phyloP scores from a whole-genome alignment of 163 green algal genomes.

The Scenedesmus sp. region DNA sequence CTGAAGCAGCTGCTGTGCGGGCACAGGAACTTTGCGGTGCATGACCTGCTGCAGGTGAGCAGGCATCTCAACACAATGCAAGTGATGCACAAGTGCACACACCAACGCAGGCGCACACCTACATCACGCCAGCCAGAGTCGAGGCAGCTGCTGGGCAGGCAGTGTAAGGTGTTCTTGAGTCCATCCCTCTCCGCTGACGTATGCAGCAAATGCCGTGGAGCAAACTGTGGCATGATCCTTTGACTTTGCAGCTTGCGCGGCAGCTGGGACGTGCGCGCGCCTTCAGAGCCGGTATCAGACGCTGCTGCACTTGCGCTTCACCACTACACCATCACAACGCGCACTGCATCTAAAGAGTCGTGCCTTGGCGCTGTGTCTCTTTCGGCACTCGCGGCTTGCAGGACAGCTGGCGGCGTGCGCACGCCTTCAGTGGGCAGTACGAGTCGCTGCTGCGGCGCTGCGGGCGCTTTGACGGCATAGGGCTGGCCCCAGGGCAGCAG shows the following conservation, averaged over 20 bases:
- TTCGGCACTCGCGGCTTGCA: not conserved
- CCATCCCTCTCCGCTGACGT: not conserved
- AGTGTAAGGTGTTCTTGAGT: not conserved
- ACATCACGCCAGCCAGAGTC: no score
- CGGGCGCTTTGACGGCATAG: not conserved
- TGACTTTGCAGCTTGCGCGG: not conserved
- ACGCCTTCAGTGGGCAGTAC: not conserved
- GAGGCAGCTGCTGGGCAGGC: not conserved
- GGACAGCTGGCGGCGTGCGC: not conserved
- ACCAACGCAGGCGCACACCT: no score
- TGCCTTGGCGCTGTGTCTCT: no score
- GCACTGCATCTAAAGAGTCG: not conserved
- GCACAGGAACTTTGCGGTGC: constrained; percentile 27
- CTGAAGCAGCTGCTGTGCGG: constrained; percentile 46
- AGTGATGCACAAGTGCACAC: not conserved
- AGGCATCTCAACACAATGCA: no score
- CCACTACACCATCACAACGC: not conserved
- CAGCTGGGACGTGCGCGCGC: not conserved
- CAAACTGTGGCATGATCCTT: not conserved
- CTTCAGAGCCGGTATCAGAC: not conserved
- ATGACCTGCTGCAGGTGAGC: constrained; percentile 36
- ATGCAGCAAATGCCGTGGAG: no score
- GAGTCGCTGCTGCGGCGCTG: not conserved
- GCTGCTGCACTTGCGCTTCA: not conserved
- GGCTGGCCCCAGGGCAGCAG: not conserved